Evolutionary conservation across 495 filamentous ascomycete genomes (phyloP), one percentile per base, ranked within the genome.

Genomic region (Penicillium desertorum): DNA sequence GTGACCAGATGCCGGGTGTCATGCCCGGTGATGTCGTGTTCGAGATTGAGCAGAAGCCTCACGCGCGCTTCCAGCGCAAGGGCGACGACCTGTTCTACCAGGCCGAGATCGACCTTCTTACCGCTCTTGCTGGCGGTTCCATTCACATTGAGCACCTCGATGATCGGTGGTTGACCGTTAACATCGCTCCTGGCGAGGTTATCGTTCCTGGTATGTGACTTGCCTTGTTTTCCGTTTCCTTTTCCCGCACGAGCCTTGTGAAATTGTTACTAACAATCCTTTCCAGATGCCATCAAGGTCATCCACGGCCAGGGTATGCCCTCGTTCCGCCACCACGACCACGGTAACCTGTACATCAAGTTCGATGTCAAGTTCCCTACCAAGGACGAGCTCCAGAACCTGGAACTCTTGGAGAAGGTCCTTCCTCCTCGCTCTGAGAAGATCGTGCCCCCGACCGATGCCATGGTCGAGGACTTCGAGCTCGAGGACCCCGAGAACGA

Each of bases 241-340:
- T 25, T 25, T 25, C 23, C 23, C 23, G 23, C 20, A 12, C 19
- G 52, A 41, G 17, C 5, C 58, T 34, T 41, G 57, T 58, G 22
- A 20, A 29, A 29, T 3, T 25, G 54, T 50, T 42, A 19, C 56
- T 71, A 70, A 58, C 29, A 20, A 29, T 20, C n/a, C 8, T 25
- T 60, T 51, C 36, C 56, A 98, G 94, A 89, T 64, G 76, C 87
- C 42, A 85, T 98, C 65, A 99, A 97, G 82, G 87, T 96, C 73
- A 89, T 99, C 66, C 88, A 88, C 60, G 92, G 92, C 51, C 95
- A 99, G 75, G 94, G 94, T 77, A 99, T 99, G 94, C 94, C 94
- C 37, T 96, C 95, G 0, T 88, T 84, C 76, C 88, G 95, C 58
- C 95, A 98, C 73, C 95, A 99, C 76, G 90, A 96, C 75, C 87